Percentiles rank a stretch among this genome's conserved stretches.
Conservation (phyloP, 164 flowering plant species). For the Tetracentron sinense region DNA sequence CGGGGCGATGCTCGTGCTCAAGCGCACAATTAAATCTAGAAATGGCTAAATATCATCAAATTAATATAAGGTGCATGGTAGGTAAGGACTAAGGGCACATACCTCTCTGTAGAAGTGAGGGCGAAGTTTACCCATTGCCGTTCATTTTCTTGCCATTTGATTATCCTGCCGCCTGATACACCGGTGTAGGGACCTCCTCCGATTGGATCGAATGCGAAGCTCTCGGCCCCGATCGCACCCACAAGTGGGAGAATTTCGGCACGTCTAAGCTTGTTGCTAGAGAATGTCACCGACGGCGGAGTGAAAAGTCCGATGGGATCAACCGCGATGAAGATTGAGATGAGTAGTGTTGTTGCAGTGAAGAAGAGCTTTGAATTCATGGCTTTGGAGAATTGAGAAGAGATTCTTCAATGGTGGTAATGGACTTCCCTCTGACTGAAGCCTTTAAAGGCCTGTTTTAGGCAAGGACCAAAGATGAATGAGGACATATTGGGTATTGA, state of each 20-base stretch:
- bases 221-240: slow-evolving; percentile 64
- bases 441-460: no score
- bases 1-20: no score
- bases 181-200: slow-evolving; percentile 74
- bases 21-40: no score
- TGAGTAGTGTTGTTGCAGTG: slow-evolving; percentile 16
- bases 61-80: no score
- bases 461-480: no score
- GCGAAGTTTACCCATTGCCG: slow-evolving; percentile 58
- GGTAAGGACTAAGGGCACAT: no score
- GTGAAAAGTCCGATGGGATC: slow-evolving; percentile 8
- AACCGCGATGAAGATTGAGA: slow-evolving; percentile 15
- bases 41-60: no score
- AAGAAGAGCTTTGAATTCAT: slow-evolving; percentile 19
- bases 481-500: no score
- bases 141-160: slow-evolving; percentile 40
- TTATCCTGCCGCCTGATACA: slow-evolving; percentile 65
- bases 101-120: slow-evolving; percentile 53
- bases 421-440: no score
- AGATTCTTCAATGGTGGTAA: no score
- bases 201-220: slow-evolving; percentile 54
- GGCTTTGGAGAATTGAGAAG: not conserved
- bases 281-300: slow-evolving; percentile 39
- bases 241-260: slow-evolving; percentile 23
- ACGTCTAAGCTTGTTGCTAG: no score